These are phyloP conservation scores for Phialophora tarda DNA, from an alignment of 2,329 filamentous ascomycete genomes.

Conservation along the genomic window DNA sequence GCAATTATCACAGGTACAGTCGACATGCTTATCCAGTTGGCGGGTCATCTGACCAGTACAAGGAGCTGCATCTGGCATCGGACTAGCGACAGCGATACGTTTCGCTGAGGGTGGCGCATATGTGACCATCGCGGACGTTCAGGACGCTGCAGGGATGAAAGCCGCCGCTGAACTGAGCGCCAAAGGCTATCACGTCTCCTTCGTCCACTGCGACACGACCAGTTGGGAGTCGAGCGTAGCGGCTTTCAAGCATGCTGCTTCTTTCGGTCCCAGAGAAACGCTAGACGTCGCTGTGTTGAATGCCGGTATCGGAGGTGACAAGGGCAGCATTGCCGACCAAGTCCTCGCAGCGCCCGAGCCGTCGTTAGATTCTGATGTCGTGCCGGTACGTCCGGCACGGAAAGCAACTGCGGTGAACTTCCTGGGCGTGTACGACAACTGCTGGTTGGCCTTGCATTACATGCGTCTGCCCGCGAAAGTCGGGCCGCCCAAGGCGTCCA, in stretches of 20 bases:
- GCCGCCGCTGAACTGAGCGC: slow-evolving; percentile 10
- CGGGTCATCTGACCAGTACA: neutral
- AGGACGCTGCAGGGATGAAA: slow-evolving; percentile 6
- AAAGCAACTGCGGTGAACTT: slow-evolving; percentile 42
- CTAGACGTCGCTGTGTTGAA: slow-evolving; percentile 44
- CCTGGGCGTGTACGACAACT: slow-evolving; percentile 40
- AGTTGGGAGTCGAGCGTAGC: slow-evolving; percentile 42
- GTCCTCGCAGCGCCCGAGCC: slow-evolving; percentile 24
- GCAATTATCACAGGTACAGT: slow-evolving; percentile 30
- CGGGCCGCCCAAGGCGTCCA: neutral
- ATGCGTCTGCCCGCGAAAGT: slow-evolving; percentile 37
- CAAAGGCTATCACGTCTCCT: slow-evolving; percentile 38
- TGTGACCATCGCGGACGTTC: slow-evolving; percentile 47
- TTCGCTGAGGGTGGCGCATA: slow-evolving; percentile 49
- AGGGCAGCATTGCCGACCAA: slow-evolving; percentile 13
- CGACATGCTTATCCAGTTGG: neutral
- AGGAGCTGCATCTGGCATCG: slow-evolving; percentile 45
- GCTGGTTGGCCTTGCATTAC: slow-evolving; percentile 41
- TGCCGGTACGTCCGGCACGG: slow-evolving; percentile 29
- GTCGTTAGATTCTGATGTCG: slow-evolving; percentile 14
- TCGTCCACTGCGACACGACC: slow-evolving; percentile 42
- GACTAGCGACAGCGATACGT: slow-evolving; percentile 45
- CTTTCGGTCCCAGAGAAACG: slow-evolving; percentile 35
- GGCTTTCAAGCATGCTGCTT: slow-evolving; percentile 43
- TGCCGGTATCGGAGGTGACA: slow-evolving; percentile 41